Percentiles rank a stretch among this genome's conserved stretches.
These are phyloP conservation scores for Tuber borchii DNA, from an alignment of 495 filamentous ascomycete species.

Conservation along the genomic window DNA sequence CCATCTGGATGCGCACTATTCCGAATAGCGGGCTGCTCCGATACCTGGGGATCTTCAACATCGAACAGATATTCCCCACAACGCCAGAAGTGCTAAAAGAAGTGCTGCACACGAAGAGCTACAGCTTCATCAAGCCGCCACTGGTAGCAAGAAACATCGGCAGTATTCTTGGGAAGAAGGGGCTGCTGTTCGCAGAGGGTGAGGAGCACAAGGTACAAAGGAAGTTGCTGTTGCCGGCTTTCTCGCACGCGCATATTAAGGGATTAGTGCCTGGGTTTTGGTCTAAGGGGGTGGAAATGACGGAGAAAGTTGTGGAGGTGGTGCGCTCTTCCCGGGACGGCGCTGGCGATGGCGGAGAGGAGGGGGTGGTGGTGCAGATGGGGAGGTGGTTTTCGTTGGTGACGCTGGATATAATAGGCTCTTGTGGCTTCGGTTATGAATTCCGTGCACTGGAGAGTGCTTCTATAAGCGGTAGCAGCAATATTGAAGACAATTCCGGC, in stretches of 20 bases:
- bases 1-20: constrained; percentile 55
- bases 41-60: too few relatives aligned
- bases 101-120: constrained; percentile 58
- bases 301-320: constrained; percentile 14
- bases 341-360: constrained; percentile 15
- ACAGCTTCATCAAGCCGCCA: constrained; percentile 71
- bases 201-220: constrained; percentile 79
- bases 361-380: background rate
- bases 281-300: constrained; percentile 51
- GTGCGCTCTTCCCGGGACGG: constrained; percentile 41
- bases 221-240: constrained; percentile 75
- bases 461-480: constrained; percentile 3
- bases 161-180: constrained; percentile 50
- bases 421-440: constrained; percentile 72
- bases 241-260: constrained; percentile 78
- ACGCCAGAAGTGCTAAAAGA: constrained; percentile 62
- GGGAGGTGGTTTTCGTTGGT: constrained; percentile 51
- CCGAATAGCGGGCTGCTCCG: too few relatives aligned
- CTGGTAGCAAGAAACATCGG: constrained; percentile 53
- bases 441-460: constrained; percentile 65
- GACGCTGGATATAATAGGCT: constrained; percentile 82
- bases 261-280: constrained; percentile 83
- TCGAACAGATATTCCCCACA: constrained; percentile 50
- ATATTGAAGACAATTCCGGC: constrained; percentile 12
- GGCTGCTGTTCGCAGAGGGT: constrained; percentile 76